Conservation (phyloP, 768 basidiomycete genomes). For the Lentinula lateritia region DNA sequence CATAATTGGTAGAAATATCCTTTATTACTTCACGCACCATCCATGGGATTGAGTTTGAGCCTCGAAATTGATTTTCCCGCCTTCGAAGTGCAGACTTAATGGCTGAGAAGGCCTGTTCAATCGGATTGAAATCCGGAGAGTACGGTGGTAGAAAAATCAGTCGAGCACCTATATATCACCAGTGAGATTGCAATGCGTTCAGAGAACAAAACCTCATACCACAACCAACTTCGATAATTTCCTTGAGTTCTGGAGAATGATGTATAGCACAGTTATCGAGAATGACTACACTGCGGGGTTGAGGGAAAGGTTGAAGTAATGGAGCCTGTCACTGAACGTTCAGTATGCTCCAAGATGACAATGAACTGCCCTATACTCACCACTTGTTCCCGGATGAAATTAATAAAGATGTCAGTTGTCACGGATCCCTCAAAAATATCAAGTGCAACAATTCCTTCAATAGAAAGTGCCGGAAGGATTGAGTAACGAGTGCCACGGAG, state of each 20-base stretch:
- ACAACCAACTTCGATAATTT: slow-evolving; percentile 15
- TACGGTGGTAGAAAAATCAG: slow-evolving; percentile 22
- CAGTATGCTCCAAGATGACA: neutral
- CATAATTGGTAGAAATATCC: slow-evolving; percentile 9
- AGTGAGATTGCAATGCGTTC: neutral
- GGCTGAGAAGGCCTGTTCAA: slow-evolving; percentile 21
- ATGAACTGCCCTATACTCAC: slow-evolving; percentile 8
- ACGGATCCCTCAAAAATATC: slow-evolving; percentile 30
- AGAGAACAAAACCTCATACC: slow-evolving; percentile 4
- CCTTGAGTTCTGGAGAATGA: slow-evolving; percentile 20
- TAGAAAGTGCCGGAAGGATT: slow-evolving; percentile 22
- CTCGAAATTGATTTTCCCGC: neutral
- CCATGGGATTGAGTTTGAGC: neutral
- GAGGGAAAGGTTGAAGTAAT: slow-evolving; percentile 27
- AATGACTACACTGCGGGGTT: slow-evolving; percentile 23
- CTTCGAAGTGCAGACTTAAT: slow-evolving; percentile 18
- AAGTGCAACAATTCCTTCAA: slow-evolving; percentile 23
- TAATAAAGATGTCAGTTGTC: slow-evolving; percentile 24
- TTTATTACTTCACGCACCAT: slow-evolving; percentile 8
- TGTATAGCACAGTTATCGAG: slow-evolving; percentile 30
- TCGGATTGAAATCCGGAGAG: slow-evolving; percentile 27
- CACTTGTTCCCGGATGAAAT: slow-evolving; percentile 24
- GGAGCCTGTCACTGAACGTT: slow-evolving; percentile 14
- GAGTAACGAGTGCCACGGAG: slow-evolving; percentile 23
- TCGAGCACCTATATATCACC: neutral